Percentiles rank a stretch among this genome's conserved stretches.
phyloP scores from a whole-genome alignment of 192 early-diverging fungal species.

The Diversispora epigaea region DNA sequence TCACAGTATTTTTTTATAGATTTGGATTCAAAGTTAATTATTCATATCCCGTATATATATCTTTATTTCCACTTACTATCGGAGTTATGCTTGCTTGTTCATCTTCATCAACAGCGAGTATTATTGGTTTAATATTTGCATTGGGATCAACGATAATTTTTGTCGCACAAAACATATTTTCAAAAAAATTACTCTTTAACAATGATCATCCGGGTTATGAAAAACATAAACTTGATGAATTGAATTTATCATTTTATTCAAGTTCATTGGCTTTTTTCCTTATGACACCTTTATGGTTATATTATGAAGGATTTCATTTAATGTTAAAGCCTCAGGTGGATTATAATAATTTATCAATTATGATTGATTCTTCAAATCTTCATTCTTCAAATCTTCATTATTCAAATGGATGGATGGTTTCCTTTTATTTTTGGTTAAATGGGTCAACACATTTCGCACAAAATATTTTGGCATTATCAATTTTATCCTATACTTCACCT shows the following conservation, averaged over 20 bases:
- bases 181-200: conserved; percentile 73
- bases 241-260: conserved; percentile 84
- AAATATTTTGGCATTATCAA: conserved; percentile 75
- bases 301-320: conserved; percentile 62
- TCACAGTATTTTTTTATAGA: conserved; percentile 79
- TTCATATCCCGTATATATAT: conserved; percentile 68
- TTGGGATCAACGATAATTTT: conserved; percentile 76
- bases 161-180: conserved; percentile 85
- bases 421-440: conserved; percentile 70
- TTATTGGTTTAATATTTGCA: conserved; percentile 74
- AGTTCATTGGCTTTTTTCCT: conserved; percentile 69
- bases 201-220: conserved; percentile 28
- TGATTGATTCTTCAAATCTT: too few species aligned
- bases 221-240: conserved; percentile 76
- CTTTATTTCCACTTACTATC: conserved; percentile 76
- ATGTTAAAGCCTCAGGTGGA: conserved; percentile 2
- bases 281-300: conserved; percentile 81
- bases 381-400: not conserved
- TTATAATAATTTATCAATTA: too few species aligned
- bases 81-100: conserved; percentile 90
- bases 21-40: conserved; percentile 69
- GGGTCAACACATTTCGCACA: conserved; percentile 81
- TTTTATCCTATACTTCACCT: conserved; percentile 72
- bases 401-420: conserved; percentile 39
- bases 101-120: conserved; percentile 64